Evolutionary conservation across 2,329 filamentous ascomycete genomes (phyloP), one percentile per base, ranked within the genome.

Genomic region (Tothia fuscella): DNA sequence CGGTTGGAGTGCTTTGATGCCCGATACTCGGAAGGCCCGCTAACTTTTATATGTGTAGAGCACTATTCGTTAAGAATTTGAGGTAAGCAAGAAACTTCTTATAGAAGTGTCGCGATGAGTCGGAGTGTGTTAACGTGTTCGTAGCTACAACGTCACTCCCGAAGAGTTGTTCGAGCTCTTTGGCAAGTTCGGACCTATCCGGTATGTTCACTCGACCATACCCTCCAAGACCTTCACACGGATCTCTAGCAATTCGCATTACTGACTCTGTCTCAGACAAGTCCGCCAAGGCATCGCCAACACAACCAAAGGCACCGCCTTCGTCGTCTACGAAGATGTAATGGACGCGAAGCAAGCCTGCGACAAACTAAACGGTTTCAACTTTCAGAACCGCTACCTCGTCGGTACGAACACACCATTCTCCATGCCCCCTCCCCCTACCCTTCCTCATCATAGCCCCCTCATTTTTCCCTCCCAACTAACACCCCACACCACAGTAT

Each of bases 51-150:
- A n/a, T n/a, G n/a, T n/a, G n/a, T n/a, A 94, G 89, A 80, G 89
- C 91, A 81, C 84, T 98, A 72, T 96, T 96, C 78, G 89, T 96
- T 59, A 96, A 96, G 85, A 96, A 98, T 78, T 78, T 96, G 72
- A 93, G 84, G 86, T 93, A 66, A 38, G 51, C 14, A 42, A 22
- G n/a, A 16, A 21, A 26, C 14, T 24, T n/a, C 9, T 16, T 12
- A 7, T 17, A 9, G 10, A 40, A 38, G 31, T 24, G 22, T 7
- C 7, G 17, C 21, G 9, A 35, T 30, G 28, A 12, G 7, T 12
- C 21, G 9, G 9, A 9, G 12, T 38, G 35, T 17, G 21, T 28
- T 33, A 24, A 14, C 33, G 9, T 40, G 31, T 10, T 28, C 28
- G 22, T 53, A 93, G 88, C 82, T 96, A 95, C 78, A 94, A 93